phyloP scores from a whole-genome alignment of 2,329 filamentous ascomycete genomes.

The Ophiostoma novo-ulmi region DNA sequence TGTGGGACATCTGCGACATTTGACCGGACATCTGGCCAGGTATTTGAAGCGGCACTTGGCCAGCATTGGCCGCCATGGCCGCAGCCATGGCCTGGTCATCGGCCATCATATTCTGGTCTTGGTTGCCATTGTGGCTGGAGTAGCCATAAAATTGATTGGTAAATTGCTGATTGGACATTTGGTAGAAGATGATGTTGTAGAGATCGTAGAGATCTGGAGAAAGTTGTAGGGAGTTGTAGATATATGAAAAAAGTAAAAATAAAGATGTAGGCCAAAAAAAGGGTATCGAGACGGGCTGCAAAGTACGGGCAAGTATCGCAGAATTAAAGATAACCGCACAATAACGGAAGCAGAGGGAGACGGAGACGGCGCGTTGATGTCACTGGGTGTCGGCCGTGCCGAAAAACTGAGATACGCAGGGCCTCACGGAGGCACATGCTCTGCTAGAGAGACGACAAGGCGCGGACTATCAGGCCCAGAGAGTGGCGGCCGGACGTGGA shows the following conservation, averaged over 20 bases:
- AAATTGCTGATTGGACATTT: slow-evolving; percentile 6
- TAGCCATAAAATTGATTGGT: slow-evolving; percentile 26
- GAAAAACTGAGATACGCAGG: neutral
- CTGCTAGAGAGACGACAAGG: slow-evolving; percentile 7
- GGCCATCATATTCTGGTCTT: slow-evolving; percentile 8
- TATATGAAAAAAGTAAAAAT: neutral
- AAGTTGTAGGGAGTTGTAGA: too few species aligned
- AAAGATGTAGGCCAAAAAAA: neutral
- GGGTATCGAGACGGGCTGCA: neutral
- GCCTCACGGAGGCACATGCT: neutral
- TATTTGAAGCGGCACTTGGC: neutral
- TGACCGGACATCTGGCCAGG: neutral
- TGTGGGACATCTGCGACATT: neutral
- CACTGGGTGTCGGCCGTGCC: neutral
- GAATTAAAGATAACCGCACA: neutral
- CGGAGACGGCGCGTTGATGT: neutral
- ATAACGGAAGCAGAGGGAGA: neutral
- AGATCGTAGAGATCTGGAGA: too few species aligned
- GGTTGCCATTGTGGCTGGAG: slow-evolving; percentile 2
- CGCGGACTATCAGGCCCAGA: neutral
- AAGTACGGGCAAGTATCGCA: neutral
- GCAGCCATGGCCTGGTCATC: slow-evolving; percentile 27
- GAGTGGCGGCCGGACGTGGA: neutral
- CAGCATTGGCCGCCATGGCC: slow-evolving; percentile 26
- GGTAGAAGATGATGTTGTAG: neutral